These are phyloP conservation scores for Periconia sp. DNA, from an alignment of 2,329 filamentous ascomycete species.

Conservation along the genomic window DNA sequence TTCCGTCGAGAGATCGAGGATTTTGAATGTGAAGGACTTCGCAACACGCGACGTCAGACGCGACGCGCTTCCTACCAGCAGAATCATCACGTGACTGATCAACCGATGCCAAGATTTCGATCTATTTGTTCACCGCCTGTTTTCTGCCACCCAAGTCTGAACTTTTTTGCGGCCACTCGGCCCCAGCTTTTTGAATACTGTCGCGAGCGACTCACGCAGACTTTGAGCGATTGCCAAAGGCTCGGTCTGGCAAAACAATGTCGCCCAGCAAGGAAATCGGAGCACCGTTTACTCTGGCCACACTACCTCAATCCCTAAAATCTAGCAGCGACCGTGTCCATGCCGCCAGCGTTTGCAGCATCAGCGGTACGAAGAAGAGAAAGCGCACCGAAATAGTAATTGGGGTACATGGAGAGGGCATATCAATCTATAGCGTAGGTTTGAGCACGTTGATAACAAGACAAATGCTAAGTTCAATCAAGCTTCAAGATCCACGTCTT, in stretches of 20 bases:
- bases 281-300: conserved; percentile 49
- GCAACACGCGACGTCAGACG: conserved; percentile 10
- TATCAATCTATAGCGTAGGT: conserved; percentile 67
- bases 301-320: conserved; percentile 52
- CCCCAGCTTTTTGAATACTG: conserved; percentile 12
- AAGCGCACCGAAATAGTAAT: conserved; percentile 68
- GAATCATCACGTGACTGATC: too few species aligned
- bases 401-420: conserved; percentile 65
- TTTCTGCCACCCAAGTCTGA: conserved; percentile 16
- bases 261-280: conserved; percentile 44
- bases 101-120: conserved; percentile 12
- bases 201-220: conserved; percentile 28
- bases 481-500: conserved; percentile 67
- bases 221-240: conserved; percentile 14
- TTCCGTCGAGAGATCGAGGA: too few species aligned
- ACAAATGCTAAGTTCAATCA: conserved; percentile 15
- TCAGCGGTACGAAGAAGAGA: conserved; percentile 63
- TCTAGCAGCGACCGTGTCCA: conserved; percentile 47
- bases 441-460: conserved; percentile 3
- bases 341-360: conserved; percentile 58
- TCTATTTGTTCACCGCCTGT: conserved; percentile 24
- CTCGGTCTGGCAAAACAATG: conserved; percentile 40
- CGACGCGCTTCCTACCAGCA: conserved; percentile 8
- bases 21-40: conserved; percentile 5
- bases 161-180: conserved; percentile 26